These are phyloP conservation scores for Eragrostis tef DNA, from an alignment of 202 grass and related monocot genomes.

Conservation along the genomic window DNA sequence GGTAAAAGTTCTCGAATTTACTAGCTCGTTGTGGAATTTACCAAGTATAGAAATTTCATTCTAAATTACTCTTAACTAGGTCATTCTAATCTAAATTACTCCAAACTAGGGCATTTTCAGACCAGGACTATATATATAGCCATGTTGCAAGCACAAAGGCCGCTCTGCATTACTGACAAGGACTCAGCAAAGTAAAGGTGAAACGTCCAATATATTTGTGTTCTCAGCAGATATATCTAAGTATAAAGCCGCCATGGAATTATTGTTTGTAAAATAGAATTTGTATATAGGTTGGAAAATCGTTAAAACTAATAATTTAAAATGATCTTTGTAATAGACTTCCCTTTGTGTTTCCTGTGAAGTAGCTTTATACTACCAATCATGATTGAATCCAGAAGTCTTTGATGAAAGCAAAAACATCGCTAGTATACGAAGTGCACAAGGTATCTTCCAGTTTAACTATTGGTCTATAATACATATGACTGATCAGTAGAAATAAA, in stretches of 20 bases:
- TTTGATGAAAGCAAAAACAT: not conserved
- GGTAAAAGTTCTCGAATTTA: slow-evolving; percentile 25
- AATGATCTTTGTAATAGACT: not conserved
- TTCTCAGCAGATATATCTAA: not conserved
- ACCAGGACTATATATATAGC: not conserved
- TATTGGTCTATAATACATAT: slow-evolving; percentile 23
- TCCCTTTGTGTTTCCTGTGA: not conserved
- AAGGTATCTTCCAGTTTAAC: slow-evolving; percentile 16
- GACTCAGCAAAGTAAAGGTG: not conserved
- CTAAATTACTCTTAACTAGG: too few species aligned
- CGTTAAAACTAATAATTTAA: not conserved
- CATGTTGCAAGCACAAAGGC: not conserved
- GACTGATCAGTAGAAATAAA: slow-evolving; percentile 34
- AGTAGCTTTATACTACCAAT: slow-evolving; percentile 17
- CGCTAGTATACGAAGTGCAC: slow-evolving; percentile 4
- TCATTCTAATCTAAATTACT: too few species aligned
- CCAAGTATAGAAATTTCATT: slow-evolving; percentile 3
- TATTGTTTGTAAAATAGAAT: not conserved
- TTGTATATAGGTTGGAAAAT: not conserved
- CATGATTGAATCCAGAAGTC: not conserved
- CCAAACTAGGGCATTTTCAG: too few species aligned
- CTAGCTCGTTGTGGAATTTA: not conserved
- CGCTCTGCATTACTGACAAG: slow-evolving; percentile 6
- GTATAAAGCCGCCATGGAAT: not conserved
- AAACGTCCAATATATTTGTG: not conserved